Evolutionary conservation across 345 rosid species (phyloP).

Genomic region (Brassica juncea): DNA sequence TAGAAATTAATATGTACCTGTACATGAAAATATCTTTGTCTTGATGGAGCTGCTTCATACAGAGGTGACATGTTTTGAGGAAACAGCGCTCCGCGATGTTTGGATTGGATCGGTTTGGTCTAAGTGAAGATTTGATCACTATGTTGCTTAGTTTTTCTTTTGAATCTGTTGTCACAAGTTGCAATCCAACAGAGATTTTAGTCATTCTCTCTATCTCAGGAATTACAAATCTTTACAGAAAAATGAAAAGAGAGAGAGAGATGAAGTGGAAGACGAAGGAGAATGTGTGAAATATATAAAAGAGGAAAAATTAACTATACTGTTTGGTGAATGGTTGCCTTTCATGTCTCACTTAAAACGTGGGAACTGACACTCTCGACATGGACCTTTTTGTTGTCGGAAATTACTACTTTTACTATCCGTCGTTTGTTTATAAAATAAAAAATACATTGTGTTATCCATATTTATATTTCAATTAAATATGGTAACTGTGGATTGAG

Average conservation of each 20-base stretch:
- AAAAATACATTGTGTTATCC: not conserved
- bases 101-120: conserved; percentile 26
- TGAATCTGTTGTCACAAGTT: conserved; percentile 46
- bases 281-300: conserved; percentile 33
- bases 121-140: conserved; percentile 49
- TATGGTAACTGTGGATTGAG: too few relatives aligned
- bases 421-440: not conserved
- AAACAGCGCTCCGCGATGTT: conserved; percentile 40
- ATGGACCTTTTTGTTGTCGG: not conserved
- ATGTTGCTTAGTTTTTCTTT: conserved; percentile 40
- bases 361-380: not conserved
- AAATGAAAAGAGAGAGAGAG: not conserved
- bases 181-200: conserved; percentile 54
- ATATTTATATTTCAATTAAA: too few relatives aligned
- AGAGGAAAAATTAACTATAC: not conserved
- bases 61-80: conserved; percentile 62
- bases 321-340: not conserved
- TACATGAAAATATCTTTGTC: conserved; percentile 85
- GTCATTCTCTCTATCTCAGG: conserved; percentile 22
- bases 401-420: not conserved
- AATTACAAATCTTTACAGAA: not conserved
- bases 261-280: conserved; percentile 15
- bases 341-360: not conserved
- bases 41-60: conserved; percentile 50
- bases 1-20: conserved; percentile 44